Conservation (phyloP, 1,284 basidiomycete genomes). For the Irpex lacteus region DNA sequence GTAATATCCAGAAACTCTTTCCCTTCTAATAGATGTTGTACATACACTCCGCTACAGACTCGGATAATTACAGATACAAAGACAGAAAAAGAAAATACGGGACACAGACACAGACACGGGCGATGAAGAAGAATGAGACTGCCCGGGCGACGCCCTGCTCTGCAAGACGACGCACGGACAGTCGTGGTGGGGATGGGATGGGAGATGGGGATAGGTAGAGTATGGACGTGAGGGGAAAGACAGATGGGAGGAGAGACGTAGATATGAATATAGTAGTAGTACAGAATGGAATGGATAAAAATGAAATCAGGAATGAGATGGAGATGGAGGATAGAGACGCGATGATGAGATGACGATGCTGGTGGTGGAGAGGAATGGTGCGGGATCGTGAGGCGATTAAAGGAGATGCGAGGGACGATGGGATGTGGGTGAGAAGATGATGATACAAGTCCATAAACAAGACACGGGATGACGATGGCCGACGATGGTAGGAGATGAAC, state of each 20-base stretch:
- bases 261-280: not conserved
- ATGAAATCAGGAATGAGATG: not conserved
- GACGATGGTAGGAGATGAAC: not conserved
- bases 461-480: not conserved
- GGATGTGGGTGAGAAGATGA: not conserved
- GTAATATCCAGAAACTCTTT: too few species aligned
- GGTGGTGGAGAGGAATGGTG: too few species aligned
- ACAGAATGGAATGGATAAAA: not conserved
- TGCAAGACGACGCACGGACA: not conserved
- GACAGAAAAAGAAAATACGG: not conserved
- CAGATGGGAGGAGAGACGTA: not conserved
- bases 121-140: too few species aligned
- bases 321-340: not conserved
- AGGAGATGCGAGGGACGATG: not conserved
- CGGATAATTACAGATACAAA: not conserved
- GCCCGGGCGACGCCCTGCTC: not conserved
- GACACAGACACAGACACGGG: not conserved
- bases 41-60: too few species aligned
- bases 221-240: too few species aligned
- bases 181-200: not conserved
- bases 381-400: too few species aligned
- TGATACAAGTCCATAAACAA: not conserved
- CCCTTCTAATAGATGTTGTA: too few species aligned
- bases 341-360: too few species aligned
- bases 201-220: not conserved